phyloP scores from a whole-genome alignment of 208 protist species.

The Leishmania guyanensis region DNA sequence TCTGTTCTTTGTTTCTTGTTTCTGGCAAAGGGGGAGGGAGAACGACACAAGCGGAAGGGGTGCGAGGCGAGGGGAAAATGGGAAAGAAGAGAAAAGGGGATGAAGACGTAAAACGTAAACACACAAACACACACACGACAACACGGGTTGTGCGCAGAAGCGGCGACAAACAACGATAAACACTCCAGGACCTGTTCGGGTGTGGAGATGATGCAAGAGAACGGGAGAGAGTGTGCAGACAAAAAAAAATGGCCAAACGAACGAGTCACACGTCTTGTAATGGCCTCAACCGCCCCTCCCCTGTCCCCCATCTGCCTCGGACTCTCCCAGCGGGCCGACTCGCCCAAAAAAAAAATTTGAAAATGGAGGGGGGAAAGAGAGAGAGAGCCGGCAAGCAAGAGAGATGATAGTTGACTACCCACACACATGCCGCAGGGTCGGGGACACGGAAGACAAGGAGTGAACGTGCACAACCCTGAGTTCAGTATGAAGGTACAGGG shows the following conservation, averaged over 20 bases:
- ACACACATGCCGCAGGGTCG: not conserved
- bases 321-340: not conserved
- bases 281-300: not conserved
- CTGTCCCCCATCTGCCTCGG: not conserved
- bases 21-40: not conserved
- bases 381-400: not conserved
- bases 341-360: not conserved
- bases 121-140: not conserved
- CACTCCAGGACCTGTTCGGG: not conserved
- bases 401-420: not conserved
- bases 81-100: not conserved
- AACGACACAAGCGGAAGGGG: not conserved
- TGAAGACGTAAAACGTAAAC: not conserved
- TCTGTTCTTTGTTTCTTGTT: not conserved
- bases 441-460: not conserved
- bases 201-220: not conserved
- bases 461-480: not conserved
- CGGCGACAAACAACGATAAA: not conserved
- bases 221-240: not conserved
- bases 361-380: not conserved
- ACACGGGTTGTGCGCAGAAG: not conserved
- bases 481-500: not conserved
- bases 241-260: not conserved
- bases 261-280: not conserved
- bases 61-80: not conserved